Conservation (phyloP, 257 asterid species). For the Eustoma russellianum region DNA sequence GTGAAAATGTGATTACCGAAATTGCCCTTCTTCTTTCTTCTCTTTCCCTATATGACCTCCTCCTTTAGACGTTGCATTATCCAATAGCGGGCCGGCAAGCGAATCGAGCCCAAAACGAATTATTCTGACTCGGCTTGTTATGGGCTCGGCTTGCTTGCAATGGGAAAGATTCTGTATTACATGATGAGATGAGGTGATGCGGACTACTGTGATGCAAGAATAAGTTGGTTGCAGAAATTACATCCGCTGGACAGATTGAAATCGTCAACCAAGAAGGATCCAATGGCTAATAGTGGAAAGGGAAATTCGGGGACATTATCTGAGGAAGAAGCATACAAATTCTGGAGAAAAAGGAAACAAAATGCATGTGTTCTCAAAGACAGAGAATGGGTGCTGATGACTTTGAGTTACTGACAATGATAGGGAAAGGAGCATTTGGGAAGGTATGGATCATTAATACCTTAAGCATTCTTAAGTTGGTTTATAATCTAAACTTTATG, state of each 20-base stretch:
- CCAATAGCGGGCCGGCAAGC: no score
- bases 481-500: no score
- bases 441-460: constrained; percentile 46
- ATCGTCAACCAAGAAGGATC: constrained; percentile 44
- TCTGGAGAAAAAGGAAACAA: constrained; percentile 94
- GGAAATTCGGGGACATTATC: constrained; percentile 48
- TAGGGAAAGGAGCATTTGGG: constrained; percentile 98
- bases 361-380: constrained; percentile 96
- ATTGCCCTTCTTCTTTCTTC: constrained; percentile 1
- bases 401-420: constrained; percentile 90
- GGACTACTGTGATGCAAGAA: constrained; percentile 76
- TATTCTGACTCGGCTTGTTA: no score
- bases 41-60: no score
- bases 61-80: no score
- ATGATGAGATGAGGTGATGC: constrained; percentile 33
- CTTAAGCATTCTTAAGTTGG: constrained; percentile 1
- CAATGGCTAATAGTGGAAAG: constrained; percentile 47
- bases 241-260: constrained; percentile 65
- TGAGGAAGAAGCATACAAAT: constrained; percentile 72
- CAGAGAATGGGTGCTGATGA: constrained; percentile 95
- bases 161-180: constrained; percentile 14
- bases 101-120: no score
- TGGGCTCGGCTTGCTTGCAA: no score
- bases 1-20: neutral
- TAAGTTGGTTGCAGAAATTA: constrained; percentile 73